Percentiles rank a stretch among this genome's conserved stretches.
Conservation (phyloP, 257 asterid genomes). For the Ophiorrhiza pumila region DNA sequence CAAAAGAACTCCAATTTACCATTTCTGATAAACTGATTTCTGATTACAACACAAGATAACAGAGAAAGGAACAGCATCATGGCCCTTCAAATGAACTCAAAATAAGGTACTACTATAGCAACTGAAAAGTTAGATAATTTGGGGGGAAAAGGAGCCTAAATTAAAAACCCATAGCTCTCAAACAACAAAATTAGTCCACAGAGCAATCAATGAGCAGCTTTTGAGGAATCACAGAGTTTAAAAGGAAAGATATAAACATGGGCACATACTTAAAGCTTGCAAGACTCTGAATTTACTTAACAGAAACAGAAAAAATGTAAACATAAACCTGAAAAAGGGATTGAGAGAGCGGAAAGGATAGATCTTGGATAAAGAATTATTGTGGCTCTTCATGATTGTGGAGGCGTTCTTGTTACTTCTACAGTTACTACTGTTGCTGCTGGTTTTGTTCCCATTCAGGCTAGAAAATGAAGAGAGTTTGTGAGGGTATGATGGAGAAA, state of each 20-base stretch:
- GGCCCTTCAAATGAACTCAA: background rate
- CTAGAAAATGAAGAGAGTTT: background rate
- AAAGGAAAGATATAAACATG: background rate
- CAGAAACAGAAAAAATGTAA: background rate
- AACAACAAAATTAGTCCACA: background rate
- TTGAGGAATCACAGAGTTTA: background rate
- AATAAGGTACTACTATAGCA: background rate
- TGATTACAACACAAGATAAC: too few relatives aligned
- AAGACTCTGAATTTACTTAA: background rate
- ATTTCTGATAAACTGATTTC: too few relatives aligned
- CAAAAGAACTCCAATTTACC: too few relatives aligned
- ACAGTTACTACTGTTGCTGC: background rate
- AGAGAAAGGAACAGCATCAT: background rate
- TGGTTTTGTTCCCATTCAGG: background rate
- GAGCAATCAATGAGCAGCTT: background rate
- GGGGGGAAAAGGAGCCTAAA: too few relatives aligned
- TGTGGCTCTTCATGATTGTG: background rate
- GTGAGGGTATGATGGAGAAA: conserved; percentile 3
- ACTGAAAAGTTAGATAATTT: background rate
- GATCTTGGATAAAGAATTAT: conserved; percentile 34
- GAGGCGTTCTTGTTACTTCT: background rate
- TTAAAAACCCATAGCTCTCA: background rate
- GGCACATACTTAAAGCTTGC: too few relatives aligned
- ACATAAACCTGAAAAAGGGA: conserved; percentile 14
- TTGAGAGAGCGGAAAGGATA: conserved; percentile 30